Conservation (phyloP, 2,329 filamentous ascomycete species). For the Aureobasidium sp. region DNA sequence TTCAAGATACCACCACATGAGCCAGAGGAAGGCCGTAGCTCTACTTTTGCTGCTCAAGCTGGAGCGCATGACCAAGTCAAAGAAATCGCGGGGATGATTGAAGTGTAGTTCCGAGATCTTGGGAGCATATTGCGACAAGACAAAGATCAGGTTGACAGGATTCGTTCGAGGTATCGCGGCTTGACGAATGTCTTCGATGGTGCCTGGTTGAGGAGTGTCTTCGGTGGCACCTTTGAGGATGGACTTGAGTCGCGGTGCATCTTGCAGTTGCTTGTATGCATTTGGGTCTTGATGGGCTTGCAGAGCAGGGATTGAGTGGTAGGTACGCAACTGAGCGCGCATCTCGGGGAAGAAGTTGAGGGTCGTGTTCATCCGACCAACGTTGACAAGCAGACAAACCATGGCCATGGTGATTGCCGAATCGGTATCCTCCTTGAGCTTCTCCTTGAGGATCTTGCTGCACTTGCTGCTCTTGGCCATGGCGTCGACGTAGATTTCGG, state of each 20-base stretch:
- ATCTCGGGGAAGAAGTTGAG: conserved; percentile 99
- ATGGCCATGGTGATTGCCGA: conserved; percentile 98
- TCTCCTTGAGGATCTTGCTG: conserved; percentile 96
- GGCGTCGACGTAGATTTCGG: conserved; percentile 94
- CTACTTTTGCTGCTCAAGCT: conserved; percentile 75
- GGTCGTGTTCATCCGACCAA: conserved; percentile 97
- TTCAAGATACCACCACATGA: conserved; percentile 99
- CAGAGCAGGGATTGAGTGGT: conserved; percentile 93
- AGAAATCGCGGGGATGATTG: conserved; percentile 77
- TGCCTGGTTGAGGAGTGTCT: conserved; percentile 76
- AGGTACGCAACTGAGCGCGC: conserved; percentile 93
- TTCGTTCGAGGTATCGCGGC: conserved; percentile 72
- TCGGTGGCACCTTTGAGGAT: conserved; percentile 96
- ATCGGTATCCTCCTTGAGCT: conserved; percentile 82
- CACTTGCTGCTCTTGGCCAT: conserved; percentile 99
- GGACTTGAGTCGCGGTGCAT: conserved; percentile 90
- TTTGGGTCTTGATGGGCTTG: conserved; percentile 93
- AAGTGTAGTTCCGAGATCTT: conserved; percentile 94
- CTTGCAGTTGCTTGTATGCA: conserved; percentile 95
- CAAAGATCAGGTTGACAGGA: conserved; percentile 93
- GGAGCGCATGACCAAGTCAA: conserved; percentile 90
- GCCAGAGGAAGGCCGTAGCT: conserved; percentile 85
- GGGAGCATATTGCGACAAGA: conserved; percentile 80
- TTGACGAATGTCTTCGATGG: conserved; percentile 71
- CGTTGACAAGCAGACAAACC: conserved; percentile 95